phyloP scores from a whole-genome alignment of 768 basidiomycete species.

The Clathrus columnatus region DNA sequence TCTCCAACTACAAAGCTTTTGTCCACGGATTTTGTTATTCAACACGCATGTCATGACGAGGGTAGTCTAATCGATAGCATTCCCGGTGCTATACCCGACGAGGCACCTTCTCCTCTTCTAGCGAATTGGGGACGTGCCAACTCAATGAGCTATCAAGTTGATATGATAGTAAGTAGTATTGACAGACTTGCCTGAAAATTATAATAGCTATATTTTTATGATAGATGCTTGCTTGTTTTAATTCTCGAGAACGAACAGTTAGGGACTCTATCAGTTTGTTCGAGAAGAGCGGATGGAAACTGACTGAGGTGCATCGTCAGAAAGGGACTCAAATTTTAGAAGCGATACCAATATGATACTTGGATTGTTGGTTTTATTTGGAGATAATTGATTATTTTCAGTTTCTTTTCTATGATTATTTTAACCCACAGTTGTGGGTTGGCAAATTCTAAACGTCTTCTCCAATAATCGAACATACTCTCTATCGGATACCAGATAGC shows the following conservation, averaged over 20 bases:
- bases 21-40: slow-evolving; percentile 17
- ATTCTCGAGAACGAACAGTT: slow-evolving; percentile 61
- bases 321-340: background rate
- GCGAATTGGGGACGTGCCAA: slow-evolving; percentile 68
- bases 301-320: slow-evolving; percentile 19
- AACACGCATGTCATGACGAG: slow-evolving; percentile 14
- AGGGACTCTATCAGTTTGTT: slow-evolving; percentile 50
- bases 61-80: background rate
- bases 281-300: slow-evolving; percentile 52
- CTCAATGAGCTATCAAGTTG: slow-evolving; percentile 62
- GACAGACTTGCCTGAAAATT: background rate
- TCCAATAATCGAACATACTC: too few species aligned
- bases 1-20: slow-evolving; percentile 20
- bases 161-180: slow-evolving; percentile 43
- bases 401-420: too few species aligned
- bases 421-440: too few species aligned
- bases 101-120: slow-evolving; percentile 54
- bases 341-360: background rate
- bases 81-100: slow-evolving; percentile 23
- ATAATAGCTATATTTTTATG: background rate
- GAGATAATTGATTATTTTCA: too few species aligned
- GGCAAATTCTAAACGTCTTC: too few species aligned
- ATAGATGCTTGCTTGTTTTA: slow-evolving; percentile 64
- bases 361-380: too few species aligned
- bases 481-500: too few species aligned